A percentile compares a stretch with the other conserved stretches of the same genome.
These are phyloP conservation scores for Neoboletus brunneissimus DNA, from an alignment of 768 basidiomycete species.

Conservation along the genomic window DNA sequence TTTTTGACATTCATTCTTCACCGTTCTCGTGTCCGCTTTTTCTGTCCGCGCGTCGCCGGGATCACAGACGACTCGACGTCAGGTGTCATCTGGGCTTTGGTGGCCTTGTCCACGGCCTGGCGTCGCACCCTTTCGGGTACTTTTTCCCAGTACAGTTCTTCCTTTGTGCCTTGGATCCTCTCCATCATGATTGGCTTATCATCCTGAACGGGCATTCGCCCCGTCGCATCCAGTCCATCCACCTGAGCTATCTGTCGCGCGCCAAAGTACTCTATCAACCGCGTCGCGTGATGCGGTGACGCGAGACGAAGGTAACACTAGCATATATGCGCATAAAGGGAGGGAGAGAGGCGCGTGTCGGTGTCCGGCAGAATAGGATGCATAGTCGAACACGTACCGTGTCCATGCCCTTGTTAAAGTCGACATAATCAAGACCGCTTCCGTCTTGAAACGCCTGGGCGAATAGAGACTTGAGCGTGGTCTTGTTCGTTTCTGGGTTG, in stretches of 20 bases:
- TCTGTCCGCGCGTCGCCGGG: neutral
- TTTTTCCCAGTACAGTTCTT: conserved; percentile 76
- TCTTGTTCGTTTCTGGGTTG: conserved; percentile 78
- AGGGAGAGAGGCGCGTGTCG: neutral
- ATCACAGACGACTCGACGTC: neutral
- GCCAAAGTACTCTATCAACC: conserved; percentile 46
- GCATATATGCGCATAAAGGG: neutral
- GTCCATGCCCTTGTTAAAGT: conserved; percentile 76
- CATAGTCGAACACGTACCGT: conserved; percentile 41
- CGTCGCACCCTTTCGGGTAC: conserved; percentile 69
- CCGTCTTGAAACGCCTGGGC: conserved; percentile 36
- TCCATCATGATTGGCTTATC: conserved; percentile 45
- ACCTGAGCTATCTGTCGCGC: conserved; percentile 39
- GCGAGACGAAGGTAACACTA: conserved; percentile 76
- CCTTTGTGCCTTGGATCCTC: conserved; percentile 57
- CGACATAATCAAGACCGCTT: conserved; percentile 63
- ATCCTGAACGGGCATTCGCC: conserved; percentile 24
- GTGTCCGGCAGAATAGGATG: neutral
- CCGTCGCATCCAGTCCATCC: conserved; percentile 54
- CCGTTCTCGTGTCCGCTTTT: conserved; percentile 16
- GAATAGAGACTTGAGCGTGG: conserved; percentile 65
- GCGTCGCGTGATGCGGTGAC: conserved; percentile 43
- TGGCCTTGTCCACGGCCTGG: conserved; percentile 55
- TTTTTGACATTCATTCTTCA: neutral
- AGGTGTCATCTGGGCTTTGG: neutral